Conservation (phyloP, 257 asterid genomes). For the Solanum lycopersicoides region DNA sequence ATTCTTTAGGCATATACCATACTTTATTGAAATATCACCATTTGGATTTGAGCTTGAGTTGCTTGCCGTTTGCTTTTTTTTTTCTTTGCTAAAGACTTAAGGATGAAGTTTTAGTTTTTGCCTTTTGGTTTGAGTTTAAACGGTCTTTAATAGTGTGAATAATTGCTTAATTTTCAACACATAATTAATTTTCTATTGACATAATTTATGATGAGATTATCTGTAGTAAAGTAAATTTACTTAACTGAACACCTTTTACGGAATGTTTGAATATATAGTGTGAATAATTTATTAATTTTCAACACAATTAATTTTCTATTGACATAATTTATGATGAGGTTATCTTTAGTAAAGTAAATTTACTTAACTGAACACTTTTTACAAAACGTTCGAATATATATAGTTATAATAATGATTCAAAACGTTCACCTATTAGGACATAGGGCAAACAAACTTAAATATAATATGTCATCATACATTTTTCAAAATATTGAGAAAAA, state of each 20-base stretch:
- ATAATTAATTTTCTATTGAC: not conserved
- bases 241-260: too few relatives aligned
- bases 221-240: too few relatives aligned
- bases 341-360: too few relatives aligned
- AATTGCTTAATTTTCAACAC: not conserved
- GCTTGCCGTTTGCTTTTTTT: not conserved
- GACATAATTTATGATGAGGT: too few relatives aligned
- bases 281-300: too few relatives aligned
- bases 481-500: not conserved
- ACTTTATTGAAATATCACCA: not conserved
- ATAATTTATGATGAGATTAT: not conserved
- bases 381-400: too few relatives aligned
- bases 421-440: not conserved
- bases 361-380: too few relatives aligned
- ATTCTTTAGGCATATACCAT: not conserved
- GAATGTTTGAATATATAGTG: too few relatives aligned
- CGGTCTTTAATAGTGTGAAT: not conserved
- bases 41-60: too few relatives aligned
- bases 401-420: too few relatives aligned
- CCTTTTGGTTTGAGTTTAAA: not conserved
- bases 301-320: too few relatives aligned
- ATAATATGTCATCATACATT: not conserved
- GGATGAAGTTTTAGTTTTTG: not conserved
- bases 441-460: not conserved
- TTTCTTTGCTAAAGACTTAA: not conserved